These are phyloP conservation scores for Ettlia oleoabundans DNA, from an alignment of 139 green algal genomes.

Conservation along the genomic window DNA sequence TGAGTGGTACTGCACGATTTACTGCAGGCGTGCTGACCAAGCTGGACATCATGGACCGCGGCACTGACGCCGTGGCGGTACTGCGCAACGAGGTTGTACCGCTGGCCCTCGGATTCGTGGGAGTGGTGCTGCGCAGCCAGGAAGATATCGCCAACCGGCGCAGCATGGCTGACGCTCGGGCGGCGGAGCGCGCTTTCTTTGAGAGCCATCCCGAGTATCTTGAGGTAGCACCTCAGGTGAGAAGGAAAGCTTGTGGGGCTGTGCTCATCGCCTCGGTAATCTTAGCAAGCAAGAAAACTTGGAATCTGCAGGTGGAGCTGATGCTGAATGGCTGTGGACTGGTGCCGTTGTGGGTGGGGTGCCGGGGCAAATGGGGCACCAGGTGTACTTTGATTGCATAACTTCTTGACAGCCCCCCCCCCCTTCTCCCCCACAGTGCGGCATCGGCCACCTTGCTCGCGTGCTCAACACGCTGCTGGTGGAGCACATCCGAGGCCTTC, in stretches of 20 bases:
- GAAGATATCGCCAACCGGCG: conserved; percentile 75
- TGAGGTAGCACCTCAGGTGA: conserved; percentile 46
- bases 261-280: background rate
- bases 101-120: conserved; percentile 92
- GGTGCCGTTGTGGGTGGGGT: no score
- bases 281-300: no score
- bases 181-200: conserved; percentile 76
- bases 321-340: no score
- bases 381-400: no score
- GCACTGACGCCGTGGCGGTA: conserved; percentile 86
- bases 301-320: no score
- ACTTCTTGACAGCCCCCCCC: no score
- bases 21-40: conserved; percentile 88
- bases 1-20: no score
- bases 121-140: conserved; percentile 64
- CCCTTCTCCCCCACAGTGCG: no score
- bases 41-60: conserved; percentile 99
- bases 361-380: no score
- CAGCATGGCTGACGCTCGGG: conserved; percentile 47
- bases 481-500: conserved; percentile 77
- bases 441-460: conserved; percentile 69
- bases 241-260: background rate
- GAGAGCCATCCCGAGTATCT: conserved; percentile 66
- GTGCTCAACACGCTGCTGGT: conserved; percentile 91
- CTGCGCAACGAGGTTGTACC: conserved; percentile 90